Evolutionary conservation across 805 yeast genomes (phyloP).

Genomic region (Dipodascus albidus): DNA sequence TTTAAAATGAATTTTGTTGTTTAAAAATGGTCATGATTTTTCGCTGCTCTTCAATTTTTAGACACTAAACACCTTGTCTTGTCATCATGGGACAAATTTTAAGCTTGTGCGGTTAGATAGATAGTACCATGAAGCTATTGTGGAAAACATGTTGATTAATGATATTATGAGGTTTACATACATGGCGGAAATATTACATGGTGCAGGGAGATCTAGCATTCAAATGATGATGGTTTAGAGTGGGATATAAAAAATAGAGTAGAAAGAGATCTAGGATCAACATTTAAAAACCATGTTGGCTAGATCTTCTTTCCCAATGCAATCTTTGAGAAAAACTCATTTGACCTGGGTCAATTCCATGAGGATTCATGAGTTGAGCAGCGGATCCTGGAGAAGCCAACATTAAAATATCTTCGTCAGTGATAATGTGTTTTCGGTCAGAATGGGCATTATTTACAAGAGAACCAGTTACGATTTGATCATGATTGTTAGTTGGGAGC

Average conservation of each 20-base stretch:
- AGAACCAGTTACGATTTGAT: neutral
- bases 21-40: too few species aligned
- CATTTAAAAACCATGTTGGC: neutral
- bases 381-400: neutral
- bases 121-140: too few species aligned
- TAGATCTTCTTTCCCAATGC: constrained; percentile 10
- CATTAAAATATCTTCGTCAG: neutral
- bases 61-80: too few species aligned
- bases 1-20: too few species aligned
- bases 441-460: neutral
- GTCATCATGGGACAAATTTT: too few species aligned
- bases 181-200: neutral
- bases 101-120: too few species aligned
- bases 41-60: too few species aligned
- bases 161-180: too few species aligned
- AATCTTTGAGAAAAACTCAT: constrained; percentile 16
- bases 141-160: too few species aligned
- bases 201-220: neutral
- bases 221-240: neutral
- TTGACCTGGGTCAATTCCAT: constrained; percentile 8
- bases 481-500: neutral
- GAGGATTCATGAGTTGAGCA: neutral
- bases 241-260: neutral
- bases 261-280: neutral
- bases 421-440: neutral